Percentiles rank a stretch among this genome's conserved stretches.
These are phyloP conservation scores for Fusarium sp. DNA, from an alignment of 2,329 filamentous ascomycete species.

Conservation along the genomic window DNA sequence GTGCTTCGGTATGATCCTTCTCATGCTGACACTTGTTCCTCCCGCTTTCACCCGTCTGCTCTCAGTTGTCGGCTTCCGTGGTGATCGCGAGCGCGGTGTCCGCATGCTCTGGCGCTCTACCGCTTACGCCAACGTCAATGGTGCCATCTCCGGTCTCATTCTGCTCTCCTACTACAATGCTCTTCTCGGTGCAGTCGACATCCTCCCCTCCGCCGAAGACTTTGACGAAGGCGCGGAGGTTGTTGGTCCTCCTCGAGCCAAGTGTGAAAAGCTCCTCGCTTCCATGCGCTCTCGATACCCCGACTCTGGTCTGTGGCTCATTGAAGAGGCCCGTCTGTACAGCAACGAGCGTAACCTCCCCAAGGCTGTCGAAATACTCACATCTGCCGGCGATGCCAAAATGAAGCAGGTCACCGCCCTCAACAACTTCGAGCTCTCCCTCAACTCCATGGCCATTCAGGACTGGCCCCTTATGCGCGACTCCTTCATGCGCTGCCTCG, in stretches of 20 bases:
- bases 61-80: constrained; percentile 89
- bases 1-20: constrained; percentile 86
- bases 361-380: constrained; percentile 74
- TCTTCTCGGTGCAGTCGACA: constrained; percentile 87
- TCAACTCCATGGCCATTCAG: constrained; percentile 83
- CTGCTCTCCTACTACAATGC: constrained; percentile 90
- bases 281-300: constrained; percentile 84
- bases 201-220: constrained; percentile 72
- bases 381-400: constrained; percentile 68
- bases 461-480: constrained; percentile 79
- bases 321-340: constrained; percentile 86
- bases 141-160: constrained; percentile 85
- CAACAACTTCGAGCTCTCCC: constrained; percentile 83
- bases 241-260: constrained; percentile 77
- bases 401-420: constrained; percentile 91
- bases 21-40: constrained; percentile 92
- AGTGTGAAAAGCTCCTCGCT: constrained; percentile 73
- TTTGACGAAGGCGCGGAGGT: constrained; percentile 66
- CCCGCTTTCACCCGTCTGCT: constrained; percentile 89
- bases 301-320: constrained; percentile 82
- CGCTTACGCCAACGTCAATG: constrained; percentile 87
- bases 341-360: constrained; percentile 74
- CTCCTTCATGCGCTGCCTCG: constrained; percentile 78
- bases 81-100: constrained; percentile 85
- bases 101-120: constrained; percentile 91